Base-by-base conservation (phyloP, 805 yeast genomes). In the Candida endomychidarum region DNA sequence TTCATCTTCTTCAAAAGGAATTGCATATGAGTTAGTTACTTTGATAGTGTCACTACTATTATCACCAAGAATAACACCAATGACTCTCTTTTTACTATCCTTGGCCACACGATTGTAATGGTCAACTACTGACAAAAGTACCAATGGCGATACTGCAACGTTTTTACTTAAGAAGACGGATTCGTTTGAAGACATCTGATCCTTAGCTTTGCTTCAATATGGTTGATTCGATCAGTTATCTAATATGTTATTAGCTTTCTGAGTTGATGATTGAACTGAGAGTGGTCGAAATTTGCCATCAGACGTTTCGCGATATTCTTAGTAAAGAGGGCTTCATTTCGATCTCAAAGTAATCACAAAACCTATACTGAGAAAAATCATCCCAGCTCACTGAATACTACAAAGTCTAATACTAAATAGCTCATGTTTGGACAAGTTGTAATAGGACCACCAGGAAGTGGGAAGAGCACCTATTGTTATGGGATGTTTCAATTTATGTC, bases 401-500 rank as follows among this genome's bases (percentile, higher is more conserved):
- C n/a, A n/a, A n/a, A n/a, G n/a, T n/a, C n/a, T n/a, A n/a, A n/a
- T n/a, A n/a, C n/a, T n/a, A n/a, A n/a, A n/a, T n/a, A n/a, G 22
- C n/a, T 3, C 4, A 70, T 70, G 75, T 86, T 86, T 61, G 96
- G 95, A 3, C 96, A 93, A 63, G 78, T 93, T 8, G 90, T 91
- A 8, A 88, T 93, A 26, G 99, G 99, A 0, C 98, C 99, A 0
- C 99, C 99, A 0, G 99, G 99, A 1, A 77, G 96, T 0, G 99
- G 99, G 1, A 93, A 93, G 56, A 86, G 96, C 0, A 95, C 99
- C 0, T 93, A 87, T 58, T 90, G 97, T 60, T 72, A 81, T 58
- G 99, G 99, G 30, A 80, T 91, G 80, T 77, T 77, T 48, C 98
- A 93, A 67, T 93, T 93, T 61, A 74, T 91, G 52, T 83, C 86